Evolutionary conservation across 2,329 filamentous ascomycete genomes (phyloP).

Genomic region (Elsinoe perseae): DNA sequence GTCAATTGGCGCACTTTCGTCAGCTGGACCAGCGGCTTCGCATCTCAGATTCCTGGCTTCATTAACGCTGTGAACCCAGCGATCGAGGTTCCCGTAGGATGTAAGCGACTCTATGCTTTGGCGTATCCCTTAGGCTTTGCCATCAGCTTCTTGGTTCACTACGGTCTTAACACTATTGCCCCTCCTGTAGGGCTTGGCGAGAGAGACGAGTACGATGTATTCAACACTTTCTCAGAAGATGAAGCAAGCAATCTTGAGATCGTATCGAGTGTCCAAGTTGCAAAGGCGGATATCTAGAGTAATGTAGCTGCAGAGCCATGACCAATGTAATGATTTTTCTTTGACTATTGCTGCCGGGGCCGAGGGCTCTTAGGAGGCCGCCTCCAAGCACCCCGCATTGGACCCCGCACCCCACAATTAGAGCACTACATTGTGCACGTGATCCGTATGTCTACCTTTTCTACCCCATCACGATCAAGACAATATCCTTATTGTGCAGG

Average conservation of each 20-base stretch:
- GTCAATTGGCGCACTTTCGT: slow-evolving; percentile 40
- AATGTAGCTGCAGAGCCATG: not conserved
- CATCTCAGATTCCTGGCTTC: slow-evolving; percentile 31
- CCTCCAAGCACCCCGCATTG: not conserved
- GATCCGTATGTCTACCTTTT: not conserved
- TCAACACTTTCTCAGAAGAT: slow-evolving; percentile 28
- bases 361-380: not conserved
- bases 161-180: slow-evolving; percentile 27
- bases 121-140: slow-evolving; percentile 36
- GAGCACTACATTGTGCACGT: not conserved
- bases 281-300: slow-evolving; percentile 3
- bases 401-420: not conserved
- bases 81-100: slow-evolving; percentile 32
- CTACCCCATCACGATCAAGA: not conserved
- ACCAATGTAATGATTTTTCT: not conserved
- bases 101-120: slow-evolving; percentile 37
- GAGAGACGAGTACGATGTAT: slow-evolving; percentile 30
- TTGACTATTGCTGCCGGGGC: not conserved
- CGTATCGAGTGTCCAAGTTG: slow-evolving; percentile 15
- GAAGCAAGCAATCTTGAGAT: slow-evolving; percentile 23
- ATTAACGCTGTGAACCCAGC: slow-evolving; percentile 35
- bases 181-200: slow-evolving; percentile 29
- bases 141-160: slow-evolving; percentile 33
- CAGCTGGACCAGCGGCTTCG: slow-evolving; percentile 34
- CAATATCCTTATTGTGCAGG: not conserved